Base-by-base conservation (phyloP, 306 rosid genomes). In the Lablab purpureus region DNA sequence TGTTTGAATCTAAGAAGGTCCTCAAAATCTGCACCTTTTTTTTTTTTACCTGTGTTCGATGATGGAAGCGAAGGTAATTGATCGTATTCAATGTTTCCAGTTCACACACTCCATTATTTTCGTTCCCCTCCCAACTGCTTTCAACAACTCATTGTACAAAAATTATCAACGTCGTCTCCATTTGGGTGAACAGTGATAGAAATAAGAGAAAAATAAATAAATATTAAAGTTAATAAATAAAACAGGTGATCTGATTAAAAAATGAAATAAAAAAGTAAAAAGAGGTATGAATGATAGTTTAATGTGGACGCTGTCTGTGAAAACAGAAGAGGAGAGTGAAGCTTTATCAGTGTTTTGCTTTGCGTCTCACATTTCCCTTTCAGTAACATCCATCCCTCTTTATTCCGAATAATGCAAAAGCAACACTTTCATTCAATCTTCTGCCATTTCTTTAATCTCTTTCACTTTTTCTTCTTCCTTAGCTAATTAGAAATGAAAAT, bases 1-100 rank as follows among this genome's bases (percentile, higher is more conserved):
- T 37, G 43, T 9, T 37, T 37, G 10, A 37, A 59, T 76, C 51
- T 47, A 15, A 47, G 58, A 75, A 47, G 62, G 50, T 46, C 80
- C 71, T 62, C 47, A 75, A 18, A 17, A 75, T 75, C 79, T 60
- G 60, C 47, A 75, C 18, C 59, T 34, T 34, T 34, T 30, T 74
- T 34, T 30, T 74, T 74, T 74, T n/a, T 25, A 75, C 14, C 15
- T 27, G 10, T 58, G 69, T 58, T 40, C 58, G 18, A 28, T 10
- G 19, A 40, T 9, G 11, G 19, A 60, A 60, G 37, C 27, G 41
- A 65, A 37, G 14, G 36, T 18, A 43, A 46, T 46, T 63, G 36
- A 60, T 49, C 69, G 19, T 22, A 40, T 56, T 75, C 67, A 75
- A 30, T 75, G 54, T 60, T 32, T 75, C 66, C 71, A 43, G 45